Conservation (phyloP, 75 land plant species). For the Picea glauca region DNA sequence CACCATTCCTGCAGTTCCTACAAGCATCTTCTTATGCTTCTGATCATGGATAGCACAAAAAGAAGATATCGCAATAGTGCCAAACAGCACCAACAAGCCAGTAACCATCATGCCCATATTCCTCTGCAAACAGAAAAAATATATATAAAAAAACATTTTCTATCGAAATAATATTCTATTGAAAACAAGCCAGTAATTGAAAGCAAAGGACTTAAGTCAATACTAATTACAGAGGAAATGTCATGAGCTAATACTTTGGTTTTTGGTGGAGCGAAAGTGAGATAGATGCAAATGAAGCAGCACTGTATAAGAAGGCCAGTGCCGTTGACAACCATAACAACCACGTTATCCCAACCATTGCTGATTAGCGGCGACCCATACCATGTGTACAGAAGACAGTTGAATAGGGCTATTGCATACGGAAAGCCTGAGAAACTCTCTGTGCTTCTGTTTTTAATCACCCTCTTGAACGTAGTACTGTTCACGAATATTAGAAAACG, state of each 20-base stretch:
- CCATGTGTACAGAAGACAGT: slow-evolving; percentile 66
- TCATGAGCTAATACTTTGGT: background rate
- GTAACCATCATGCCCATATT: background rate
- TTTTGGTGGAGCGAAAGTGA: background rate
- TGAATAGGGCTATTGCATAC: slow-evolving; percentile 58
- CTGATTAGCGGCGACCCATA: background rate
- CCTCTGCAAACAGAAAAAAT: no score
- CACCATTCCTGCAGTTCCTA: background rate
- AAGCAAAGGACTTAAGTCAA: no score
- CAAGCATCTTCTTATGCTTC: background rate
- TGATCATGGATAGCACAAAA: background rate
- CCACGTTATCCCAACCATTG: background rate
- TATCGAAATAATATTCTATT: no score
- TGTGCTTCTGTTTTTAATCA: slow-evolving; percentile 54
- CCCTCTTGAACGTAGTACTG: slow-evolving; percentile 47
- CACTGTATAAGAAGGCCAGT: background rate
- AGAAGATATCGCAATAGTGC: background rate
- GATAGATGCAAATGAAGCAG: background rate
- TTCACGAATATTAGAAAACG: no score
- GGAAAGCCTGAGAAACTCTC: slow-evolving; percentile 70
- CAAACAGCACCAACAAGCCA: background rate
- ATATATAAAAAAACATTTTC: no score
- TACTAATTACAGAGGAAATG: no score
- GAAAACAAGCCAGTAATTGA: no score
- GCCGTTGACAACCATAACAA: background rate